Evolutionary conservation across 176 grass and related monocot species (phyloP), one percentile per base, ranked within the genome.

Genomic region (Rhynchospora breviuscula): DNA sequence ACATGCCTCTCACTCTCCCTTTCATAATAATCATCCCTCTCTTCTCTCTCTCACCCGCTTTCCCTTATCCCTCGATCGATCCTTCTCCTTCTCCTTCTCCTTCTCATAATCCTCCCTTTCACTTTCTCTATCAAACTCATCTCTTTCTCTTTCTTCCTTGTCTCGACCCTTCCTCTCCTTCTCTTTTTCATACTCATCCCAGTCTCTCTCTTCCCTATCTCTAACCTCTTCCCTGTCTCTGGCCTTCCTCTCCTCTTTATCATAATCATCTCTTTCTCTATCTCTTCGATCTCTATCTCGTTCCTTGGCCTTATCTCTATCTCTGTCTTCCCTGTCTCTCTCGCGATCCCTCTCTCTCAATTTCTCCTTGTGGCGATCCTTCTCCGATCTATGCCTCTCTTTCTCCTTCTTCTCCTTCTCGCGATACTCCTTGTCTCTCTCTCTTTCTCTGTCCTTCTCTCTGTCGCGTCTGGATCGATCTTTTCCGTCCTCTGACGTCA

Each of bases 1-100:
- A 56, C 70, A 59, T 90, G 75, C 31, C 63, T 87, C 86, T 88
- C 85, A 64, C 47, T 87, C 46, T 89, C 81, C 59, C 21, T 45
- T 52, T 86, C 83, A 63, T 21, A 47, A 71, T 71, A 6, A 19
- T 63, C 63, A 71, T 89, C 68, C 4, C 44, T 49, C n/a, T 77
- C 46, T 26, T 85, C 79, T 63, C 40, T 67, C 84, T 56, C 84
- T 60, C 2, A 15, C 79, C 83, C 73, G 59, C 57, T 85, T 64
- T 15, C 60, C 79, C 63, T 49, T 26, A 22, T 57, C 46, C 15
- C 31, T 62, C 84, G 12, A 7, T 85, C 14, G 64, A 84, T 18
- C 63, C 68, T n/a, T 63, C 67, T 82, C 77, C 46, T 74, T 54
- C 63, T 92, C 56, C 59, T 62, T 63, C 57, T 45, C 79, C 12